Evolutionary conservation across 352 stramenopile genomes (phyloP).

Genomic region (Pythium diclinum): DNA sequence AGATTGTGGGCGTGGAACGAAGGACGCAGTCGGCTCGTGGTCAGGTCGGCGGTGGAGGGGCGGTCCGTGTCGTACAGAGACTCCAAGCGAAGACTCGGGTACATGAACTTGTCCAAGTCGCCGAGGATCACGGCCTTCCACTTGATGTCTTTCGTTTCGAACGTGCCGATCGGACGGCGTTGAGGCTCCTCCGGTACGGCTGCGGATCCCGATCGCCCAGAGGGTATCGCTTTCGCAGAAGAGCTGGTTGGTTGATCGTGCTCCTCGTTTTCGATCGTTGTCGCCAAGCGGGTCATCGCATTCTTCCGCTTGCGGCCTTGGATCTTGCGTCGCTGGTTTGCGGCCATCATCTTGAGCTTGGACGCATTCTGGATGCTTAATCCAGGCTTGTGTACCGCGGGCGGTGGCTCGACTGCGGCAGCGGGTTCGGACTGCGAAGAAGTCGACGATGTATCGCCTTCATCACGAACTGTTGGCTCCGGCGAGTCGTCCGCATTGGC

Average conservation of each 20-base stretch:
- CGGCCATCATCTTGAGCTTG: slow-evolving; percentile 25
- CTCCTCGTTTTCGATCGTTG: slow-evolving; percentile 17
- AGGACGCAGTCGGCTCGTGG: not conserved
- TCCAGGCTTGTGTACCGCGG: not conserved
- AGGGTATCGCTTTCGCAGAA: not conserved
- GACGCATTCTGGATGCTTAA: slow-evolving; percentile 18
- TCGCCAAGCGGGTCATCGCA: not conserved
- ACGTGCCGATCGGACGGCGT: slow-evolving; percentile 33
- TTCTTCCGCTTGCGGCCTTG: slow-evolving; percentile 20
- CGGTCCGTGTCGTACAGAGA: slow-evolving; percentile 31
- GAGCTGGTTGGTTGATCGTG: not conserved
- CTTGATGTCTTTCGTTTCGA: slow-evolving; percentile 53
- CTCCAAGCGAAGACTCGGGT: slow-evolving; percentile 61
- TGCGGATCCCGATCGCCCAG: not conserved
- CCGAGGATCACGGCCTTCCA: slow-evolving; percentile 61
- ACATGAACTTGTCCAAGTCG: slow-evolving; percentile 74
- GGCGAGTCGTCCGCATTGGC: not conserved
- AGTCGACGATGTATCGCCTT: not conserved
- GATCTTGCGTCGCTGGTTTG: slow-evolving; percentile 18
- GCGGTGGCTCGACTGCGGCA: not conserved
- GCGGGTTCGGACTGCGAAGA: not conserved
- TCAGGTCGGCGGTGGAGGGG: not conserved
- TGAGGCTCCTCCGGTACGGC: not conserved
- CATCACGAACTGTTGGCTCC: not conserved
- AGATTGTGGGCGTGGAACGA: not conserved